These are phyloP conservation scores for Saccharomycopsis fodiens DNA, from an alignment of 805 yeast genomes.

Conservation along the genomic window DNA sequence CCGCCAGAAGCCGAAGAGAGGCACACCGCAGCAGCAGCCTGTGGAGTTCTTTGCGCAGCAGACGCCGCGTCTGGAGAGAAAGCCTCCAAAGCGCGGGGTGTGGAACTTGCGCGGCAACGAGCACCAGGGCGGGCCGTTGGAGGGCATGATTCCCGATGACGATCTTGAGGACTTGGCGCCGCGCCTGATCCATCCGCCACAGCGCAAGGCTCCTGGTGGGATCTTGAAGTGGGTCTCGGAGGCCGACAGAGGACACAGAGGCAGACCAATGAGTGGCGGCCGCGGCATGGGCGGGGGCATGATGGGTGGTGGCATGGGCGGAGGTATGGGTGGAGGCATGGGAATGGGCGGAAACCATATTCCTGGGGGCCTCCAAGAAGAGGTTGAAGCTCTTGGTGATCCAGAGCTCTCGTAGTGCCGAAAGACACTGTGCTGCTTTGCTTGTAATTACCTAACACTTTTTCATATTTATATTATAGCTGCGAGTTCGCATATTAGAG, in stretches of 20 bases:
- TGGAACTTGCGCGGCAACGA: background rate
- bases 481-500: no score
- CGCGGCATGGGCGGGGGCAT: constrained; percentile 21
- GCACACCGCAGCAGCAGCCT: background rate
- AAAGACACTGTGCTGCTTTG: no score
- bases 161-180: background rate
- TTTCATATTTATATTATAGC: no score
- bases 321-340: background rate
- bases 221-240: constrained; percentile 17
- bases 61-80: background rate
- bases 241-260: constrained; percentile 9
- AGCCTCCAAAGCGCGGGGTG: background rate
- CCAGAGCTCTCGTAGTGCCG: background rate
- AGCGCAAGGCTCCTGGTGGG: constrained; percentile 25
- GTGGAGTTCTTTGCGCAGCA: background rate
- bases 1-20: background rate
- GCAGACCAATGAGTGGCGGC: constrained; percentile 17
- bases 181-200: background rate
- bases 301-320: constrained; percentile 22
- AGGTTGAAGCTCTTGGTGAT: background rate
- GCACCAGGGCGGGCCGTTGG: background rate
- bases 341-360: background rate
- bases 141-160: background rate
- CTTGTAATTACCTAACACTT: no score
- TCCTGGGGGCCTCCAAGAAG: background rate